Evolutionary conservation across 192 early-diverging fungal species (phyloP), one percentile per base, ranked within the genome.

Genomic region (Oehlia diaphana): DNA sequence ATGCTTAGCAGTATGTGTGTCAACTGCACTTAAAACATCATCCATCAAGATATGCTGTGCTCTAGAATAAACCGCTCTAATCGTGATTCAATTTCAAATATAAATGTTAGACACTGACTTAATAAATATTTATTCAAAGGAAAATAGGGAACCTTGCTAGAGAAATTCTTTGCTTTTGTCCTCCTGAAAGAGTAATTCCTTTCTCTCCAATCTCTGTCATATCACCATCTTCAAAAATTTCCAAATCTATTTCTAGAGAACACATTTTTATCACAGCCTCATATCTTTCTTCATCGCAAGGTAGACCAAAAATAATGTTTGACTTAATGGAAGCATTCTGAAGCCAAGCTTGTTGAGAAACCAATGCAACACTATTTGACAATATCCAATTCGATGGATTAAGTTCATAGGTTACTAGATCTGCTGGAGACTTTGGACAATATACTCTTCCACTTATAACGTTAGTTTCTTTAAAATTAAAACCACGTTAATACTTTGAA

Each of bases 11-110:
- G 97, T 99, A 75, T 96, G 96, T 4, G 96, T 93, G 81, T 99
- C 98, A 0, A 98, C 97, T 35, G 98, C 97, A 35, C 93, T 94
- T 44, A 98, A 86, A 82, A 92, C 93, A 82, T 97, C 97, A 83
- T 98, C 96, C 72, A 96, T 84, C 3, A 96, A 82, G 42, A 97
- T 81, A 47, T 89, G 87, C 9, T 81, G 82, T 31, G 92, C 88
- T 35, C 82, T 65, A 21, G 88, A 90, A 84, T 97, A 98, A 9
- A 97, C 87, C 4, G 96, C 95, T 47, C 97, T 89, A 31, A 50
- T 4, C 16, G 5, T 39, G 42, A 23, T 42, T 70, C 33, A 14
- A 33, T 42, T 42, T 70, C 33, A 14, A 33, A 23, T n/a, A 23
- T n/a, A 42, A n/a, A 26, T 31, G 64, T 70, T 7, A 89, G 31